A percentile compares a stretch with the other conserved stretches of the same genome.
These are phyloP conservation scores for Annulohypoxylon moriforme DNA, from an alignment of 495 filamentous ascomycete species.

Conservation along the genomic window DNA sequence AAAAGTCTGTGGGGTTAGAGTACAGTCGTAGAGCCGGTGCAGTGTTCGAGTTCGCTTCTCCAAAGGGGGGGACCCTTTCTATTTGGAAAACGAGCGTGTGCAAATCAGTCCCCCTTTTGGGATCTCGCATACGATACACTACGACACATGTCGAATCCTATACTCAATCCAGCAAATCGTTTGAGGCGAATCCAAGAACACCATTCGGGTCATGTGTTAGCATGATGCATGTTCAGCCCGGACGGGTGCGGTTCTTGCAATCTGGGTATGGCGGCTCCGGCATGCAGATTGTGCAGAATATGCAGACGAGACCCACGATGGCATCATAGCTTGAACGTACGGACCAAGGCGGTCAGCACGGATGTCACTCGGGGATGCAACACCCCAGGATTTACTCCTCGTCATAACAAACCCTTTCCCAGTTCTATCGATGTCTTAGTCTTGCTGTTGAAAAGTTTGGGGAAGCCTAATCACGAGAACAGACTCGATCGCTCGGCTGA, in stretches of 20 bases:
- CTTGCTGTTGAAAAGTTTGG: constrained; percentile 24
- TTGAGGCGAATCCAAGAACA: constrained; percentile 16
- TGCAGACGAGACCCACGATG: constrained; percentile 44
- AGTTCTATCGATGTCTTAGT: constrained; percentile 35
- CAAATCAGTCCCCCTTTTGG: constrained; percentile 32
- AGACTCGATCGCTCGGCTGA: constrained; percentile 29
- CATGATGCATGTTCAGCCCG: constrained; percentile 24
- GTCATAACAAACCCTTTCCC: constrained; percentile 43
- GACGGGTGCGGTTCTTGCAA: not conserved
- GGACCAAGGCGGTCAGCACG: constrained; percentile 35
- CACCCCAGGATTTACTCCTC: constrained; percentile 39
- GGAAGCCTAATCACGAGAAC: constrained; percentile 35
- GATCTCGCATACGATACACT: constrained; percentile 35
- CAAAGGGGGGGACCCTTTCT: constrained; percentile 22
- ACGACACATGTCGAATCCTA: constrained; percentile 44
- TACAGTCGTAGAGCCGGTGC: not conserved
- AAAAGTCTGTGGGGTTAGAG: constrained; percentile 10
- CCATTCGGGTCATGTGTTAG: constrained; percentile 39
- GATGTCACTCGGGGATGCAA: constrained; percentile 45
- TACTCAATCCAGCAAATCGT: constrained; percentile 31
- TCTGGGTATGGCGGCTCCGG: constrained; percentile 35
- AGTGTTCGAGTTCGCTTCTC: constrained; percentile 2
- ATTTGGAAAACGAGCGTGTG: constrained; percentile 22
- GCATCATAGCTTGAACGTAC: constrained; percentile 38
- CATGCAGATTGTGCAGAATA: constrained; percentile 15